These are phyloP conservation scores for Laburnicola sp. DNA, from an alignment of 2,329 filamentous ascomycete species.

Conservation along the genomic window DNA sequence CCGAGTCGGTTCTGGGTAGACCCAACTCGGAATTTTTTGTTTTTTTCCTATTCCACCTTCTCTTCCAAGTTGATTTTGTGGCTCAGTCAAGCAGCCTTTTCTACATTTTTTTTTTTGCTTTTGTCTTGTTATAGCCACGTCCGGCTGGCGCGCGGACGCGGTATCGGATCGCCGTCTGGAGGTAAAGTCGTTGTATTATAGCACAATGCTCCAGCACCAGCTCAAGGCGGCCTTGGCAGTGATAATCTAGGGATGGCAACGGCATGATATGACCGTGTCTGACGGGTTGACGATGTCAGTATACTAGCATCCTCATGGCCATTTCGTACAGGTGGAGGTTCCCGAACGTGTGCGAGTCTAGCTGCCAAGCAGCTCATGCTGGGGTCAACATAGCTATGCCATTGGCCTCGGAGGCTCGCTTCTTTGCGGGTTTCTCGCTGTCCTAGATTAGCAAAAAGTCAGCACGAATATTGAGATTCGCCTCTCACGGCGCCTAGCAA, in stretches of 20 bases:
- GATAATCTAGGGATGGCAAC: constrained; percentile 4
- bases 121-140: constrained; percentile 1
- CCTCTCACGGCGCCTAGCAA: constrained; percentile 21
- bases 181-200: neutral
- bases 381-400: constrained; percentile 34
- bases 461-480: constrained; percentile 30
- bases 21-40: neutral
- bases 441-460: constrained; percentile 45
- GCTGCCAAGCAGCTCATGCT: constrained; percentile 33
- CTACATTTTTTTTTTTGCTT: constrained; percentile 30
- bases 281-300: constrained; percentile 30
- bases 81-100: constrained; percentile 20
- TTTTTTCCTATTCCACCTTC: neutral
- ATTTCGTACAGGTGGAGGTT: constrained; percentile 14
- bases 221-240: constrained; percentile 10
- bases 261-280: constrained; percentile 27
- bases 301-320: constrained; percentile 18
- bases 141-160: neutral
- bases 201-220: neutral
- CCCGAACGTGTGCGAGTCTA: constrained; percentile 38
- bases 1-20: neutral
- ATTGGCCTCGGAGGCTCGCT: constrained; percentile 39
- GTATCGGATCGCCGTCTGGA: neutral
- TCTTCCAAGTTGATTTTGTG: constrained; percentile 15
- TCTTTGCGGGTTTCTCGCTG: constrained; percentile 38